Percentiles rank a stretch among this genome's conserved stretches.
These are phyloP conservation scores for Solanum medicagineum DNA, from an alignment of 257 asterid genomes.

Conservation along the genomic window DNA sequence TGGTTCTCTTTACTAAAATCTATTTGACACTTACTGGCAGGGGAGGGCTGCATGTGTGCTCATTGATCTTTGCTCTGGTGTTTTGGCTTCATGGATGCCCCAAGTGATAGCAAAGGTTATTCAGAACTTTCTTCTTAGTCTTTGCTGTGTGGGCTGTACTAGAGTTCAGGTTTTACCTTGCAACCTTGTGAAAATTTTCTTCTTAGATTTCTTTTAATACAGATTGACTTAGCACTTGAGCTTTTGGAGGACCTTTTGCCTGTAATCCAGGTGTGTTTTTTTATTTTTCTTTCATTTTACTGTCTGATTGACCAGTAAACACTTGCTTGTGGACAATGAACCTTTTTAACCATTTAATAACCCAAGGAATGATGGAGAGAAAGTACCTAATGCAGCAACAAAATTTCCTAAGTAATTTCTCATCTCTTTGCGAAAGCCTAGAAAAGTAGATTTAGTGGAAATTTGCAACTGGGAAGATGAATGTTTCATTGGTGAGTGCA, in stretches of 20 bases:
- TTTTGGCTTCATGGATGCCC: constrained; percentile 87
- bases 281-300: background rate
- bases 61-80: constrained; percentile 87
- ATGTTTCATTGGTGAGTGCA: background rate
- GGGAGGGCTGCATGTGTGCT: constrained; percentile 91
- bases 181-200: background rate
- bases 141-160: background rate
- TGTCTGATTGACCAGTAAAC: background rate
- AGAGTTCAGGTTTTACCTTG: background rate
- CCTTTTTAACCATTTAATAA: background rate
- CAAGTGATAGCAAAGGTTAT: constrained; percentile 90
- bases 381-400: background rate
- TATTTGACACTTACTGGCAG: constrained; percentile 33
- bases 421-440: background rate
- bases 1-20: constrained; percentile 3
- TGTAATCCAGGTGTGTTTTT: constrained; percentile 58
- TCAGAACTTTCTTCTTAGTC: background rate
- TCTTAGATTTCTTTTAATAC: constrained; percentile 8
- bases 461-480: background rate
- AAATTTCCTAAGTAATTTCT: background rate
- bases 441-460: background rate
- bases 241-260: constrained; percentile 91
- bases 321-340: background rate
- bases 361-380: background rate
- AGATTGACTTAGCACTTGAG: constrained; percentile 89